Percentiles rank a stretch among this genome's conserved stretches.
Conservation (phyloP, 108 stramenopile species). For the Fistulifera pelliculosa region DNA sequence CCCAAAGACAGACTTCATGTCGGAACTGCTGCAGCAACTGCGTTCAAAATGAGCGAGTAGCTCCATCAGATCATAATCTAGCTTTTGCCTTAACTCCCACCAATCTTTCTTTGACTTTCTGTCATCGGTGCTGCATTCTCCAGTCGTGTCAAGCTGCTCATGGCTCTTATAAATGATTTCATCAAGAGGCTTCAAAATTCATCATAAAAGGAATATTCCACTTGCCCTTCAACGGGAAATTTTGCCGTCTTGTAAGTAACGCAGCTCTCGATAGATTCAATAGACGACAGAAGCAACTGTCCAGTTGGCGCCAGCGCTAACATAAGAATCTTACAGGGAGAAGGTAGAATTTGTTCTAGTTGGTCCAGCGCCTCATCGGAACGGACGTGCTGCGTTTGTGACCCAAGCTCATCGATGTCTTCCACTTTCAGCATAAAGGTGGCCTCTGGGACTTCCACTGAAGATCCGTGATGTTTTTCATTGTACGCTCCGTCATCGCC, state of each 20-base stretch:
- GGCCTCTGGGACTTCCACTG: background rate
- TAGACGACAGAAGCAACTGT: conserved; percentile 39
- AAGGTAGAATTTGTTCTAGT: conserved; percentile 22
- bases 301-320: conserved; percentile 54
- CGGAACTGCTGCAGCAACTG: conserved; percentile 41
- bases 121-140: conserved; percentile 58
- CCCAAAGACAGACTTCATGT: background rate
- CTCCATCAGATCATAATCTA: no score
- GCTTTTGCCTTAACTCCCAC: no score
- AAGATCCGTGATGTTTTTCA: background rate
- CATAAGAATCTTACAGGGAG: conserved; percentile 40
- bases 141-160: conserved; percentile 26
- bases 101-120: conserved; percentile 48
- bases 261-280: conserved; percentile 19
- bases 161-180: conserved; percentile 54
- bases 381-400: background rate
- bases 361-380: background rate
- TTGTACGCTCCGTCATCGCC: background rate
- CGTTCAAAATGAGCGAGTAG: conserved; percentile 16
- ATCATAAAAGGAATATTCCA: conserved; percentile 17
- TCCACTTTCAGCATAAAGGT: background rate
- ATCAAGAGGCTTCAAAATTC: conserved; percentile 54
- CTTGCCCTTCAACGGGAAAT: background rate
- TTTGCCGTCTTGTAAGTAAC: conserved; percentile 19
- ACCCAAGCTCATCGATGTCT: background rate